These are phyloP conservation scores for Fusarium ambrosium DNA, from an alignment of 2,329 filamentous ascomycete genomes.

Conservation along the genomic window DNA sequence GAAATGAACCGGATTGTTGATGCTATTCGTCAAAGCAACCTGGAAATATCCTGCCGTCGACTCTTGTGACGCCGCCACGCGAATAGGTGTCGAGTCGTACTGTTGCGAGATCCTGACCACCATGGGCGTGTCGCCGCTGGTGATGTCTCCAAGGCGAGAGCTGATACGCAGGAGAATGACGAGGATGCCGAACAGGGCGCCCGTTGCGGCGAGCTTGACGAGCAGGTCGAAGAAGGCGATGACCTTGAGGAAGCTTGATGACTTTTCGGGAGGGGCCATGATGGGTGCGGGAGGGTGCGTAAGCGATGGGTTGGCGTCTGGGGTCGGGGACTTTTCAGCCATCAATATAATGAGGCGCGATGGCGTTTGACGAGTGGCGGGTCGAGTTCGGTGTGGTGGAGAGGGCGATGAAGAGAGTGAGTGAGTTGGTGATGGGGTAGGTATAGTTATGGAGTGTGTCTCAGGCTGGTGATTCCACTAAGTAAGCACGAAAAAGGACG, in stretches of 20 bases:
- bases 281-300: conserved; percentile 5
- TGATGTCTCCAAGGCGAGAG: conserved; percentile 8
- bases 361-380: neutral
- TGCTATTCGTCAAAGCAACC: conserved; percentile 16
- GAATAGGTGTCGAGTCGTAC: neutral
- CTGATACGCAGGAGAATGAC: conserved; percentile 29
- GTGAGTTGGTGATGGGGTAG: neutral
- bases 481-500: neutral
- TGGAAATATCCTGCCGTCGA: conserved; percentile 4
- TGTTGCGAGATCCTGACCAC: neutral
- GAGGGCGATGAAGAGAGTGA: neutral
- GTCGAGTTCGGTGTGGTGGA: too few species aligned
- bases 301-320: neutral
- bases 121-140: conserved; percentile 4
- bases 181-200: conserved; percentile 37
- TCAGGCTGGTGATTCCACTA: neutral
- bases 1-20: conserved; percentile 17
- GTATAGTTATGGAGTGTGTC: too few species aligned
- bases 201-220: conserved; percentile 30
- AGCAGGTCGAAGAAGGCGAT: conserved; percentile 35
- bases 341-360: conserved; percentile 9
- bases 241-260: conserved; percentile 28
- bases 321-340: conserved; percentile 20
- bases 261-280: conserved; percentile 23
- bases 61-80: neutral